These are phyloP conservation scores for Chrysoporthe puriensis DNA, from an alignment of 2,329 filamentous ascomycete genomes.

Conservation along the genomic window DNA sequence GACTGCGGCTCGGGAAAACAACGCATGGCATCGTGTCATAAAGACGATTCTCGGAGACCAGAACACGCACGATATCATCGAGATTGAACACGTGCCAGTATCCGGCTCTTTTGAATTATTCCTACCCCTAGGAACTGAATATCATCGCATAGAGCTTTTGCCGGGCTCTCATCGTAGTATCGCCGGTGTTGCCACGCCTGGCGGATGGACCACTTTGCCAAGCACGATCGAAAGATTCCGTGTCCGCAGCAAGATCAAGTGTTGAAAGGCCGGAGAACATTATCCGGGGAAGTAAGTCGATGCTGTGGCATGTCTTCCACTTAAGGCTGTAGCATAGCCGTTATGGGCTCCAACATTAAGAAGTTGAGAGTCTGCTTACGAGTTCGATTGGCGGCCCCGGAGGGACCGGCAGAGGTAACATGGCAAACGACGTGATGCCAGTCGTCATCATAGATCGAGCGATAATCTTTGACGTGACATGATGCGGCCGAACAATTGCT, in stretches of 20 bases:
- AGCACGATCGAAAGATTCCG: not conserved
- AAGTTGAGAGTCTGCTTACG: no score
- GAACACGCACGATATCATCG: not conserved
- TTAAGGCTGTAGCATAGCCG: not conserved
- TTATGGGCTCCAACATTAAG: not conserved
- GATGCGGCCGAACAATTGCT: not conserved
- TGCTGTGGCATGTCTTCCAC: not conserved
- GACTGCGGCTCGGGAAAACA: not conserved
- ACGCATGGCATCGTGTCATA: not conserved
- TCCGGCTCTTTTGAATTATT: not conserved
- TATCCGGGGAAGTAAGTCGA: not conserved
- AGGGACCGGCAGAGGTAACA: no score
- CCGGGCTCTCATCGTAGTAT: not conserved
- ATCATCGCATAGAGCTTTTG: not conserved
- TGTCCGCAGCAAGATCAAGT: not conserved
- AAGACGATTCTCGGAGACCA: not conserved
- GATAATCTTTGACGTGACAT: no score
- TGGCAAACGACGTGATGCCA: no score
- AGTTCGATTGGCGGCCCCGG: no score
- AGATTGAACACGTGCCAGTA: not conserved
- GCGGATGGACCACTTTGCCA: not conserved
- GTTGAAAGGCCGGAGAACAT: not conserved
- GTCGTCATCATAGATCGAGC: no score
- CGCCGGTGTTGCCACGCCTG: not conserved
- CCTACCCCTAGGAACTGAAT: not conserved